Base-by-base conservation (phyloP, 768 basidiomycete species). In the Cubamyces lactineus region DNA sequence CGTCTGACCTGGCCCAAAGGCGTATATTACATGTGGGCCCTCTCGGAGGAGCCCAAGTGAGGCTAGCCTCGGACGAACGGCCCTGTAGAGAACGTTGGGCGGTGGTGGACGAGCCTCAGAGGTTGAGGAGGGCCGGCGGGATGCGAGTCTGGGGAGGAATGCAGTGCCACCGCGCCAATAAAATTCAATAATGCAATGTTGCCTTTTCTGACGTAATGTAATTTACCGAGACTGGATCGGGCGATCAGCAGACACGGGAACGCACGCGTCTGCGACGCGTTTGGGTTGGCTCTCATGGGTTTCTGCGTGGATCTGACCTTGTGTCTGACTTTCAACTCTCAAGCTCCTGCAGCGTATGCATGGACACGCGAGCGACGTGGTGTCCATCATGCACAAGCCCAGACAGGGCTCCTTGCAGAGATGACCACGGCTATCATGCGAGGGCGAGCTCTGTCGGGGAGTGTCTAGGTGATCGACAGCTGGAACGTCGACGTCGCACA, bases 11-110 rank as follows among this genome's bases (percentile, higher is more conserved):
- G 53, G 34, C 47, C 47, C 47, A 30, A 65, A 89, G 88, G 83
- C 53, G 88, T 91, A 23, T 93, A 89, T 74, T 93, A 91, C 74
- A 94, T 93, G 91, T 95, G 92, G 92, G 83, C 88, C 2, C 77
- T 92, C 57, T 84, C 86, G 5, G 71, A 72, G 30, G 66, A 67
- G 21, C 50, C 66, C 2, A 68, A 69, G 53, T 64, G 54, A 50
- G 41, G 34, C 39, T 23, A n/a, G 42, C 21, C 30, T 24, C 39
- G 43, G 51, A 40, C 43, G 12, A n/a, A 9, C 21, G 2, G 47
- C 15, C 6, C 23, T 21, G 7, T 13, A 26, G n/a, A n/a, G n/a
- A n/a, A n/a, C n/a, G n/a, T n/a, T n/a, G n/a, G n/a, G n/a, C n/a
- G n/a, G n/a, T n/a, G n/a, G n/a, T n/a, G n/a, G n/a, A n/a, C 26